A percentile compares a stretch with the other conserved stretches of the same genome.
Evolutionary conservation across 2,329 filamentous ascomycete species (phyloP).

Genomic region (Botryotinia globosa): DNA sequence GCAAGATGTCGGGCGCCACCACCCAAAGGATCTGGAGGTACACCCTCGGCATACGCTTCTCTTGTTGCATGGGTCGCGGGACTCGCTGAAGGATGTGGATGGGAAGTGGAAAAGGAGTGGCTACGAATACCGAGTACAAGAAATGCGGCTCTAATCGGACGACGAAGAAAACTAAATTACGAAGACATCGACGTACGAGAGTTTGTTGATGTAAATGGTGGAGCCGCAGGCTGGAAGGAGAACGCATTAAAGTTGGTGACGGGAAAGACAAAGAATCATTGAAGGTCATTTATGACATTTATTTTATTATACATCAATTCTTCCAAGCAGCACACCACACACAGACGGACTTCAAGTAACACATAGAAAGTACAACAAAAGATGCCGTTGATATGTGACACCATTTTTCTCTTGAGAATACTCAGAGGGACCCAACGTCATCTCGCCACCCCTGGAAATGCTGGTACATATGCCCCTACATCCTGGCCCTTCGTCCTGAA

Average conservation of each 20-base stretch:
- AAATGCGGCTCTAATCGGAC: constrained; percentile 77
- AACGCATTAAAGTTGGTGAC: constrained; percentile 62
- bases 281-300: neutral
- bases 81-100: constrained; percentile 71
- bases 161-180: constrained; percentile 40
- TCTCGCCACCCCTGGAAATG: neutral
- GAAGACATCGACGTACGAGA: constrained; percentile 43
- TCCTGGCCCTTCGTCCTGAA: neutral
- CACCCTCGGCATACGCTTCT: constrained; percentile 73
- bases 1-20: constrained; percentile 66
- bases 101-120: constrained; percentile 76
- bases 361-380: neutral
- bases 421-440: neutral
- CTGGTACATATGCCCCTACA: too few relatives aligned
- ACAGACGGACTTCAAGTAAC: neutral
- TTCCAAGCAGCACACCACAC: neutral
- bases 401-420: neutral
- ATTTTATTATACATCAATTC: neutral
- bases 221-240: constrained; percentile 56
- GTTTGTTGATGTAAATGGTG: constrained; percentile 52
- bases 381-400: neutral
- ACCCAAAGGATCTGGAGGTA: constrained; percentile 40
- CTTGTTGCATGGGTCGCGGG: constrained; percentile 74
- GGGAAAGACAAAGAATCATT: constrained; percentile 31
- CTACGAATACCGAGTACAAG: constrained; percentile 88